A percentile compares a stretch with the other conserved stretches of the same genome.
Evolutionary conservation across 1,284 basidiomycete genomes (phyloP).

Genomic region (Apiotrichum veenhuisii): DNA sequence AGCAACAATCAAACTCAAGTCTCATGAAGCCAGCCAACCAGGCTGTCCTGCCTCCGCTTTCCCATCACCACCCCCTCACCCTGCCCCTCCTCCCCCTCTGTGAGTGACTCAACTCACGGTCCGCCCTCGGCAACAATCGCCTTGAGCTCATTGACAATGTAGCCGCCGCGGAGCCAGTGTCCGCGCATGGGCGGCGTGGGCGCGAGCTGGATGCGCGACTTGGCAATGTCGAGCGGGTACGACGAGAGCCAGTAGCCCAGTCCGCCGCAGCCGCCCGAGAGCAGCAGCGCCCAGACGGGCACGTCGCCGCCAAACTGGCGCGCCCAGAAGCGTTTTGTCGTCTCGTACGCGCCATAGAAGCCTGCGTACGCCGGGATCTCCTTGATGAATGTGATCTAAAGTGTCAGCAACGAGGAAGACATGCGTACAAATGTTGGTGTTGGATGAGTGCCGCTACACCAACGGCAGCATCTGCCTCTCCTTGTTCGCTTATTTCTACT

Average conservation of each 20-base stretch:
- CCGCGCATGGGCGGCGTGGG: constrained; percentile 68
- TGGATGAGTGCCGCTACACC: too few relatives aligned
- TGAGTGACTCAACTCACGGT: constrained; percentile 50
- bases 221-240: constrained; percentile 88
- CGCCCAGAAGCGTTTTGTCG: constrained; percentile 72
- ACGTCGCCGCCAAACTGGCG: constrained; percentile 47
- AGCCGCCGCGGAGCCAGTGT: constrained; percentile 57
- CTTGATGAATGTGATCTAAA: constrained; percentile 78
- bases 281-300: constrained; percentile 83
- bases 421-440: too few relatives aligned
- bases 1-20: too few relatives aligned
- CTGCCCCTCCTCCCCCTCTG: too few relatives aligned
- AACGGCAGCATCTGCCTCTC: too few relatives aligned
- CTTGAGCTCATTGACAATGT: constrained; percentile 69
- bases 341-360: constrained; percentile 73
- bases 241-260: constrained; percentile 91
- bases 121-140: constrained; percentile 71
- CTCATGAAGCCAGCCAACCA: too few relatives aligned
- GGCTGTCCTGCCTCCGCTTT: too few relatives aligned
- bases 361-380: constrained; percentile 96
- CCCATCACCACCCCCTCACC: too few relatives aligned
- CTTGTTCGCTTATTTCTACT: constrained; percentile 22
- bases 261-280: constrained; percentile 83
- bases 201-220: constrained; percentile 82
- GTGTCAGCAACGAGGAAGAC: background rate